Base-by-base conservation (phyloP, 2,329 filamentous ascomycete genomes). In the Lasiodiplodia sp. region DNA sequence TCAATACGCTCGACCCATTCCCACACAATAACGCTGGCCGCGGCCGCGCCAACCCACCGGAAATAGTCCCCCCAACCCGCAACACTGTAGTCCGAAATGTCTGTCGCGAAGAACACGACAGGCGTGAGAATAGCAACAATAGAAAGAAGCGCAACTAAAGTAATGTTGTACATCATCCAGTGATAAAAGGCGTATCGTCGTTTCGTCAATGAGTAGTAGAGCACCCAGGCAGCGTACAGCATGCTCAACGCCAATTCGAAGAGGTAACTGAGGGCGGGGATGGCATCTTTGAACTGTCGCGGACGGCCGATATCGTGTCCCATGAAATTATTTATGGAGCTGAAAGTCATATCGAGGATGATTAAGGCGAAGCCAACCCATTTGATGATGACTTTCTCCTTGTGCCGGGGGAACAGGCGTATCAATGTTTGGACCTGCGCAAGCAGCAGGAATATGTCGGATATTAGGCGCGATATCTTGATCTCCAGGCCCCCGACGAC, bases 361-460 rank as follows among this genome's bases (percentile, higher is more conserved):
- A 99, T 97, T 68, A 99, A 87, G 3, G 92, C 94, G 77, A 98
- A 97, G 1, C 95, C 96, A 18, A 95, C 93, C 95, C 95, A 99
- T 82, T 98, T 98, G 82, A 99, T 99, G 72, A 98, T 92, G 65
- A 98, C 90, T 82, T 98, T 98, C 81, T 99, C 96, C 76, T 96
- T 92, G 76, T 98, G 95, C 40, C 96, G 92, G 8, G 96, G 96
- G 74, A 99, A 99, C 1, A 99, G 85, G 66, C 96, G 91, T 73
- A 98, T 98, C 69, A 99, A 82, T 0, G 96, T 99, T 82, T 99
- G 96, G 1, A 97, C 95, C 80, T 99, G 96, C 1, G 96, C 96
- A 49, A 99, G 88, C 95, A 96, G 98, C 37, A 99, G 85, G 79
- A 98, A 98, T 0, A 96, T 94, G 79, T 97, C 94, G 21, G 95